Evolutionary conservation across 768 basidiomycete species (phyloP).

Genomic region (Collybia nuda): DNA sequence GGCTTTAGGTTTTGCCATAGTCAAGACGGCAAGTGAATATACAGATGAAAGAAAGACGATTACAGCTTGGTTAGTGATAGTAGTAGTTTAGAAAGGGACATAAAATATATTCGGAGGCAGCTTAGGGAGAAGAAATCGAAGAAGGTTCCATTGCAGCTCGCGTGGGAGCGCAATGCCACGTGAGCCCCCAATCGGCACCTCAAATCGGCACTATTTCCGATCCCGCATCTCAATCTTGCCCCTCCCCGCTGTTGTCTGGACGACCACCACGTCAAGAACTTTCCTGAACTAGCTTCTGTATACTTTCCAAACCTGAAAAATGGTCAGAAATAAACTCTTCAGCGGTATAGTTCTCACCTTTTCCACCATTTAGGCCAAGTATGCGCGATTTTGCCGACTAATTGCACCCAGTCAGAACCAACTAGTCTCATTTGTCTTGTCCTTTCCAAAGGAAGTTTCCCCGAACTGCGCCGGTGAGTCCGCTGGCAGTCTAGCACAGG

Average conservation of each 20-base stretch:
- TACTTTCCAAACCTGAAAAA: not conserved
- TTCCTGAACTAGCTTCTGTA: not conserved
- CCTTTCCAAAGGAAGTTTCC: conserved; percentile 16
- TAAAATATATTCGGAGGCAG: conserved; percentile 20
- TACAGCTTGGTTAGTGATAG: conserved; percentile 11
- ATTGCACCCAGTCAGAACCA: not conserved
- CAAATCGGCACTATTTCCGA: conserved; percentile 9
- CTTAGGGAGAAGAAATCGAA: conserved; percentile 16
- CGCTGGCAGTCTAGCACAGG: not conserved
- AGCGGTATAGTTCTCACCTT: not conserved
- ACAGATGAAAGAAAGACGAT: conserved; percentile 16
- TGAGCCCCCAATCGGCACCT: conserved; percentile 19
- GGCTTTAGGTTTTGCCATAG: conserved; percentile 39
- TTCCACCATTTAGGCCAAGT: not conserved
- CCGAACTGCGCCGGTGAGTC: conserved; percentile 18
- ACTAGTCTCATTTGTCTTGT: conserved; percentile 6
- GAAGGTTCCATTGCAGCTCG: conserved; percentile 21
- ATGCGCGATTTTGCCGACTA: conserved; percentile 1
- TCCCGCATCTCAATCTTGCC: conserved; percentile 5
- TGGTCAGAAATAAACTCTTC: not conserved
- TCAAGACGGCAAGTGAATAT: conserved; percentile 20
- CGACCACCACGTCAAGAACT: not conserved
- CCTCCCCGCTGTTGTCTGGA: conserved; percentile 8
- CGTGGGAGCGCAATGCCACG: conserved; percentile 17
- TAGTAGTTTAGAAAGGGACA: conserved; percentile 14